These are phyloP conservation scores for Cenchrus americanus DNA, from an alignment of 176 grass and related monocot genomes.

Conservation along the genomic window DNA sequence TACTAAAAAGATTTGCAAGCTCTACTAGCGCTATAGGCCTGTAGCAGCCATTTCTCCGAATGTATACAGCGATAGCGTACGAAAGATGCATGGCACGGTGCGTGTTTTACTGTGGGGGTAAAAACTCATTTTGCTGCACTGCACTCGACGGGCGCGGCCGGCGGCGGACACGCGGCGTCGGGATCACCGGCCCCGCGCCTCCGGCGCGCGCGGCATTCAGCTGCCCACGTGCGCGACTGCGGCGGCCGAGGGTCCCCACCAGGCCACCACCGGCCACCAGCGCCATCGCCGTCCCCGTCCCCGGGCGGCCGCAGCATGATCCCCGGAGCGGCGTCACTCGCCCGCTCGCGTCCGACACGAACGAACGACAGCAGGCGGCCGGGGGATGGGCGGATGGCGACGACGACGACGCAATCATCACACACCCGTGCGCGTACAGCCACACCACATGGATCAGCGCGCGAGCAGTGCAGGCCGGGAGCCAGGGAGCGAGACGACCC, in stretches of 20 bases:
- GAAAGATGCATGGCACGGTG: neutral
- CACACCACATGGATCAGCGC: too few species aligned
- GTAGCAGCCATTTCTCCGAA: too few species aligned
- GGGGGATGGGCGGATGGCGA: too few species aligned
- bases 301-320: too few species aligned
- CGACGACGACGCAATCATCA: neutral
- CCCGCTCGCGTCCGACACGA: neutral
- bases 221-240: neutral
- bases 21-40: too few species aligned
- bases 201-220: too few species aligned
- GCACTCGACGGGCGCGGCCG: neutral
- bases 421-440: neutral
- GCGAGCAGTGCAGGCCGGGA: too few species aligned
- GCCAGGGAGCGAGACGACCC: neutral
- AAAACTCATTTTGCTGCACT: neutral
- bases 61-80: too few species aligned
- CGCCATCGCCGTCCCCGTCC: too few species aligned
- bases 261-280: neutral
- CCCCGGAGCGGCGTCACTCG: too few species aligned
- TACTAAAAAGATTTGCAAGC: too few species aligned
- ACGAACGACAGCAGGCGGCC: neutral
- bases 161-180: constrained; percentile 12
- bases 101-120: neutral
- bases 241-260: neutral
- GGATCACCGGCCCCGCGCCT: neutral